These are phyloP conservation scores for Botrytis sinoallii DNA, from an alignment of 2,329 filamentous ascomycete species.

Conservation along the genomic window DNA sequence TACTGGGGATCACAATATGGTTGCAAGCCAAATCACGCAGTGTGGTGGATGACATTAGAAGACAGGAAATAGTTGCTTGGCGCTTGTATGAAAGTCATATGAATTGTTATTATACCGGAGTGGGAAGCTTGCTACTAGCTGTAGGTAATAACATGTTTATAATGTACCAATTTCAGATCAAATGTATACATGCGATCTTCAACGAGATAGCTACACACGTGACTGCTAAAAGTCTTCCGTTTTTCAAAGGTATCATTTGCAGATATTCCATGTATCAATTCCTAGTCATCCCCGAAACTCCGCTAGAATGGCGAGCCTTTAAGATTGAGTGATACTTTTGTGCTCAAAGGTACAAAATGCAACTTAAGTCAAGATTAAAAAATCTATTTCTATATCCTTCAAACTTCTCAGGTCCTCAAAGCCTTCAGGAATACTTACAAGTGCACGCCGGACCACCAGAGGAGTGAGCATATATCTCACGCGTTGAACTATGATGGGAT, in stretches of 20 bases:
- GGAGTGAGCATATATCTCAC: background rate
- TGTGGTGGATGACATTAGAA: background rate
- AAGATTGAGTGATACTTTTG: fast-evolving
- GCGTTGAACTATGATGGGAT: background rate
- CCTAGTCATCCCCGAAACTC: fast-evolving
- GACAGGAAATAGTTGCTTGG: background rate
- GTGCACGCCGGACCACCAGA: fast-evolving
- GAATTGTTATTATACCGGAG: background rate
- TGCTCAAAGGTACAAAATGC: fast-evolving
- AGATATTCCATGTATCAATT: fast-evolving
- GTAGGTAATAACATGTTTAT: background rate
- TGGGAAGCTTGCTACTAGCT: background rate
- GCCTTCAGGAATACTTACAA: fast-evolving
- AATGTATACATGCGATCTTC: background rate
- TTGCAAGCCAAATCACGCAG: background rate
- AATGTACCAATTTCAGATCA: background rate
- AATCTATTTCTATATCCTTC: background rate
- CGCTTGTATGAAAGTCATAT: background rate
- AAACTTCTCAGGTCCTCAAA: background rate
- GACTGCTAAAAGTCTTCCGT: background rate
- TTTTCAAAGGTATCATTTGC: background rate
- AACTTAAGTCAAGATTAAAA: background rate
- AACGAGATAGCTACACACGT: background rate
- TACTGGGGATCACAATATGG: fast-evolving
- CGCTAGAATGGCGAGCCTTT: fast-evolving